Conservation (phyloP, 2,329 filamentous ascomycete genomes). For the Cercospora brassicicola region DNA sequence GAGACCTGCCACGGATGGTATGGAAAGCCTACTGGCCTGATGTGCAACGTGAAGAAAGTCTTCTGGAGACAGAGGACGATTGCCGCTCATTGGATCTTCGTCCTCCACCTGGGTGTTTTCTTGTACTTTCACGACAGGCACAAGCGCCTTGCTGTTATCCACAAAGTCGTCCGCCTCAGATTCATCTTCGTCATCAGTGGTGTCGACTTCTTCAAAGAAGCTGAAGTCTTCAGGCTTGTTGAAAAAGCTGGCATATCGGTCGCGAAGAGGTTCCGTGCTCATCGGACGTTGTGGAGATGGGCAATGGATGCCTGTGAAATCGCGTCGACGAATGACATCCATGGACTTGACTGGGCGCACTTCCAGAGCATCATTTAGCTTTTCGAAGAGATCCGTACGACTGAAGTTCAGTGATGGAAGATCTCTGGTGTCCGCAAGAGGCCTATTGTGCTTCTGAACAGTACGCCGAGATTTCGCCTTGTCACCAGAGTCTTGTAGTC, state of each 20-base stretch:
- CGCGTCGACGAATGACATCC: slow-evolving; percentile 37
- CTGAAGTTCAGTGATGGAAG: slow-evolving; percentile 53
- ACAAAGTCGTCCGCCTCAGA: slow-evolving; percentile 19
- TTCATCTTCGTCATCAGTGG: slow-evolving; percentile 27
- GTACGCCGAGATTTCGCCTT: slow-evolving; percentile 34
- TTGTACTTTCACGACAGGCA: slow-evolving; percentile 31
- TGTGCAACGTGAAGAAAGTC: slow-evolving; percentile 44
- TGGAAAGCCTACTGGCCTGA: slow-evolving; percentile 49
- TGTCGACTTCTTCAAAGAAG: slow-evolving; percentile 27
- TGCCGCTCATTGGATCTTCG: slow-evolving; percentile 24
- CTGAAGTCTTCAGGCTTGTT: slow-evolving; percentile 44
- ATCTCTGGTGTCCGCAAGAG: slow-evolving; percentile 42
- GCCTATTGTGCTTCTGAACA: slow-evolving; percentile 34
- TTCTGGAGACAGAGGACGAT: slow-evolving; percentile 44
- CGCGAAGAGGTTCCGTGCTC: slow-evolving; percentile 43
- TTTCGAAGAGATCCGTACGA: slow-evolving; percentile 48
- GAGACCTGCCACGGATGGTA: slow-evolving; percentile 49
- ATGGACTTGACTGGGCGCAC: slow-evolving; percentile 43
- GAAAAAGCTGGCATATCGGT: slow-evolving; percentile 50
- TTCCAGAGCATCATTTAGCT: slow-evolving; percentile 48
- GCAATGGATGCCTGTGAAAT: slow-evolving; percentile 37
- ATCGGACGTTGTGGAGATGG: slow-evolving; percentile 41
- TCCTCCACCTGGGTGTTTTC: slow-evolving; percentile 30
- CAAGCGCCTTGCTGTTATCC: slow-evolving; percentile 23
- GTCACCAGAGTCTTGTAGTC: slow-evolving; percentile 36